Evolutionary conservation across 2,329 filamentous ascomycete genomes (phyloP), one percentile per base, ranked within the genome.

Genomic region (Hymenotorrendiella dingleyae): DNA sequence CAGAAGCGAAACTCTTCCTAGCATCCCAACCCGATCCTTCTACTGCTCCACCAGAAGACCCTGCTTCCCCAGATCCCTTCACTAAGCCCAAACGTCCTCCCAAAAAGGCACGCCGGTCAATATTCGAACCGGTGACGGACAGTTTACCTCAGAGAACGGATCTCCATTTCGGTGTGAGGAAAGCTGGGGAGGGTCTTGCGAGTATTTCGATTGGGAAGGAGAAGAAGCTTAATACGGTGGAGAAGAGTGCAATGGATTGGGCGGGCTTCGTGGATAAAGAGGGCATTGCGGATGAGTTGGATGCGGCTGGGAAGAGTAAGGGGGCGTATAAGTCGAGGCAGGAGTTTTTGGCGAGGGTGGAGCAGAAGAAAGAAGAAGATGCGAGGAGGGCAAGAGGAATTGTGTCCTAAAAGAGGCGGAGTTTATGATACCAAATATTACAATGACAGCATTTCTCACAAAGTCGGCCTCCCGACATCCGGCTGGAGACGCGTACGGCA

Each of bases 201-300:
- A 40, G 66, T 67, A 54, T 44, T 6, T 68, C 72, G 37, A 69
- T 67, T 40, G 72, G 69, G 33, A 69, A 69, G 12, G 69, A 73
- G 73, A 78, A 75, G 68, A 84, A 84, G 59, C 67, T 84, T 52
- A 85, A 81, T 58, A 82, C 80, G 12, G 78, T 84, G 12, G 80
- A 85, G 64, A 84, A 84, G 71, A 83, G 78, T 54, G 72, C 78
- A 40, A 80, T 85, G 74, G 81, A 85, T 62, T 85, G 81, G 81
- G 81, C 80, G 3, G 79, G 80, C 10, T 84, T 76, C 54, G 81
- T 85, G 44, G 81, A 85, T 63, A 76, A 81, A 60, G 80, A 83
- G 61, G 81, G 81, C 7, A 80, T 84, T 64, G 73, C 80, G 60
- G 79, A 84, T 62, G 81, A 85, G 61, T 67, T 85, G 45, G 73